Conservation (phyloP, 768 basidiomycete genomes). For the Porpolomopsis calyptriformis region DNA sequence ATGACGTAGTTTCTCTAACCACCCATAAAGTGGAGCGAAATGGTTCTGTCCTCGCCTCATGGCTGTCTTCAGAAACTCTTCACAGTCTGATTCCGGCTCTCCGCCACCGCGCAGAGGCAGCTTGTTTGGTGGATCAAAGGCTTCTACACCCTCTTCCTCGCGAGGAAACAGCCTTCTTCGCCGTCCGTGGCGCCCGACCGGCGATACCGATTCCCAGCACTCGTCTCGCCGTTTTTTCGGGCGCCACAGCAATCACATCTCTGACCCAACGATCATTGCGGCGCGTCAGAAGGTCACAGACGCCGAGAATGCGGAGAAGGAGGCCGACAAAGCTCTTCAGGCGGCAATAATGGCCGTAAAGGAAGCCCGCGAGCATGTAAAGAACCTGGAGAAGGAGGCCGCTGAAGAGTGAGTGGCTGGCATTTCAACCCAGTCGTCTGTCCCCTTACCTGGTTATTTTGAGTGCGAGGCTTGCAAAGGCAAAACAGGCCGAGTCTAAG, state of each 20-base stretch:
- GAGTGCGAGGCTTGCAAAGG: slow-evolving; percentile 39
- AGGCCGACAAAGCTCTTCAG: slow-evolving; percentile 39
- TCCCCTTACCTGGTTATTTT: slow-evolving; percentile 6
- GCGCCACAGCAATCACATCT: neutral
- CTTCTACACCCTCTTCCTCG: slow-evolving; percentile 10
- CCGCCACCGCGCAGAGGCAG: slow-evolving; percentile 11
- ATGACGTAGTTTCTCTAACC: too few relatives aligned
- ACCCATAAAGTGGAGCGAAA: too few relatives aligned
- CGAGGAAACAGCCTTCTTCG: slow-evolving; percentile 2
- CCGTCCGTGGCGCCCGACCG: slow-evolving; percentile 6
- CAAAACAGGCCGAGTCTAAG: slow-evolving; percentile 43
- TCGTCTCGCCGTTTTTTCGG: slow-evolving; percentile 2
- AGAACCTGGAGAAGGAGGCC: slow-evolving; percentile 40
- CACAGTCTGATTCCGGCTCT: slow-evolving; percentile 9
- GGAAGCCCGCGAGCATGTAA: slow-evolving; percentile 38
- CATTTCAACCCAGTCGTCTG: neutral
- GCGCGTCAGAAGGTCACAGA: slow-evolving; percentile 42
- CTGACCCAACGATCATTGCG: slow-evolving; percentile 36
- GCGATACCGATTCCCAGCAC: neutral
- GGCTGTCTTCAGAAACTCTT: neutral
- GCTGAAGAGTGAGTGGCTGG: slow-evolving; percentile 37
- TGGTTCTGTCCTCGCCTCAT: too few relatives aligned
- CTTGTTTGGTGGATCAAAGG: slow-evolving; percentile 19
- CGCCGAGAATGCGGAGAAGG: slow-evolving; percentile 40
- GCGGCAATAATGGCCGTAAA: slow-evolving; percentile 36